Evolutionary conservation across 1,284 basidiomycete genomes (phyloP).

Genomic region (Leccinum solheimii): DNA sequence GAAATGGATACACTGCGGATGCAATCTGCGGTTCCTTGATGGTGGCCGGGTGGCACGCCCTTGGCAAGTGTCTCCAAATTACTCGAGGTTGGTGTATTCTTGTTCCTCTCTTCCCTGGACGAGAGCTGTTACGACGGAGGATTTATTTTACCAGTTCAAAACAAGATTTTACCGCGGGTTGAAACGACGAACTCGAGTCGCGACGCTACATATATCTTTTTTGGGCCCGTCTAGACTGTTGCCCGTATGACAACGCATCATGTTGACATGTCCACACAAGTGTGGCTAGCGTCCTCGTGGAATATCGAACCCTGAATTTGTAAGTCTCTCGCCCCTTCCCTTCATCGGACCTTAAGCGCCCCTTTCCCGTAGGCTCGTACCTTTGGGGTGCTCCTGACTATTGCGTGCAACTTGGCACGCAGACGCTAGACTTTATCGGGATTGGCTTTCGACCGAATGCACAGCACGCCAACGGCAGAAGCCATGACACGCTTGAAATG

Average conservation of each 20-base stretch:
- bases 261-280: neutral
- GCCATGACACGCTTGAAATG: conserved; percentile 12
- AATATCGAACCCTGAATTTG: conserved; percentile 25
- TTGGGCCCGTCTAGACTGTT: neutral
- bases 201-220: neutral
- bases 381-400: conserved; percentile 7
- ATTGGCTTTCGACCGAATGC: conserved; percentile 6
- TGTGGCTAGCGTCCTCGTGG: conserved; percentile 20
- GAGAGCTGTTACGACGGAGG: neutral
- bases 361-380: conserved; percentile 23
- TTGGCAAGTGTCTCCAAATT: neutral
- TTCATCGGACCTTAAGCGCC: conserved; percentile 36
- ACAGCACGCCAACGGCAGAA: conserved; percentile 28
- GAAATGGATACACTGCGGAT: neutral
- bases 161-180: neutral
- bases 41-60: neutral
- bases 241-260: neutral
- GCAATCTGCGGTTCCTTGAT: neutral
- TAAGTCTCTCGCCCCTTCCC: conserved; percentile 21
- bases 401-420: conserved; percentile 4
- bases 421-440: conserved; percentile 16
- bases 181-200: neutral
- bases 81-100: neutral
- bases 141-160: neutral
- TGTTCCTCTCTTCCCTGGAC: neutral